phyloP scores from a whole-genome alignment of 78 protist genomes.

The Mantamonas sphyraenae region DNA sequence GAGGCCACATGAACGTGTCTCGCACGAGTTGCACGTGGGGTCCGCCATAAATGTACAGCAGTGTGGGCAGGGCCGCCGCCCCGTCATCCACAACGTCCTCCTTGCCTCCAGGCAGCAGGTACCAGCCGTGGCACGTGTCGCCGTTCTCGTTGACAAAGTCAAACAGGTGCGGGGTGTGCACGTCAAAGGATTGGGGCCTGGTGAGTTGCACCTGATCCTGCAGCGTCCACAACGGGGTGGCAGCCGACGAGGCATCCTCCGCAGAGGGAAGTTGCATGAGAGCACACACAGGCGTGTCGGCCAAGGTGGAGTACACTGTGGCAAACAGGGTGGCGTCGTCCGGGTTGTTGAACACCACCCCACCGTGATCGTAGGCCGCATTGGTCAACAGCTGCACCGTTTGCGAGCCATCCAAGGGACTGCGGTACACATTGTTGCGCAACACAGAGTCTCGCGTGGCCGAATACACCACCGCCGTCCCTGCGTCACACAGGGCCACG shows the following conservation, averaged over 20 bases:
- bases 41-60: conserved; percentile 48
- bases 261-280: too few relatives aligned
- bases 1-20: neutral
- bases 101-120: neutral
- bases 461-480: neutral
- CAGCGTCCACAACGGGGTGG: too few relatives aligned
- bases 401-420: neutral
- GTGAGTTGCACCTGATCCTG: too few relatives aligned
- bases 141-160: conserved; percentile 22
- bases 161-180: conserved; percentile 2
- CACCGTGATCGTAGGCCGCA: too few relatives aligned
- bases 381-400: too few relatives aligned
- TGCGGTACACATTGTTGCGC: neutral
- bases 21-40: conserved; percentile 50
- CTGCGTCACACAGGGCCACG: conserved; percentile 2
- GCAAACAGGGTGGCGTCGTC: too few relatives aligned
- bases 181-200: too few relatives aligned
- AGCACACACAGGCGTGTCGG: too few relatives aligned
- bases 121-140: conserved; percentile 17
- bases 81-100: neutral
- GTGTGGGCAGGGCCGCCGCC: conserved; percentile 14
- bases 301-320: too few relatives aligned
- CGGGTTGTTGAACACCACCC: too few relatives aligned
- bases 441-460: conserved; percentile 7
- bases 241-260: too few relatives aligned